Evolutionary conservation across 2,329 filamentous ascomycete species (phyloP).

Genomic region (Colletotrichum graminicola): DNA sequence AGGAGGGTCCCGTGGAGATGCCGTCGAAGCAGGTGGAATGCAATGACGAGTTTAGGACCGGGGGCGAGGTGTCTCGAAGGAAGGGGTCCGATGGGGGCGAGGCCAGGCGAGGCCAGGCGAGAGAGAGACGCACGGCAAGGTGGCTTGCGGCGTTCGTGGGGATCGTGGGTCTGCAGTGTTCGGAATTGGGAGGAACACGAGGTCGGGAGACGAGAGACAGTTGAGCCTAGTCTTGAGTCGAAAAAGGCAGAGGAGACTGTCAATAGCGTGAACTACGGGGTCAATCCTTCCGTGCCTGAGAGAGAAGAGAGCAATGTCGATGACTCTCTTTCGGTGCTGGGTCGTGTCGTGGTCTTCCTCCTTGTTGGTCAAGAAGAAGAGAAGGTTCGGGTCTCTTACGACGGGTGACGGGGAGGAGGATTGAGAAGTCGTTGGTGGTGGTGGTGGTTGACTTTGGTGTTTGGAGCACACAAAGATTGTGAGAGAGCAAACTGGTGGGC

Average conservation of each 20-base stretch:
- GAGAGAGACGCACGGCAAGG: constrained; percentile 10
- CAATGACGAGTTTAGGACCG: constrained; percentile 32
- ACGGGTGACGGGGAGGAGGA: not conserved
- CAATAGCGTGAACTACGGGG: constrained; percentile 27
- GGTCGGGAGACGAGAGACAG: not conserved
- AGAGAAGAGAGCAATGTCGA: constrained; percentile 14
- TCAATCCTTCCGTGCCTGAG: constrained; percentile 37
- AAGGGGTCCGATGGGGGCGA: constrained; percentile 13
- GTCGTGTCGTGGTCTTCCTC: constrained; percentile 15
- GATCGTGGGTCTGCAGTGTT: constrained; percentile 27
- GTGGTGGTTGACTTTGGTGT: constrained; percentile 38
- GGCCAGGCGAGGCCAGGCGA: constrained; percentile 3
- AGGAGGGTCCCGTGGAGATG: constrained; percentile 41
- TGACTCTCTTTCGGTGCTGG: constrained; percentile 17
- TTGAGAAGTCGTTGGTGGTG: not conserved
- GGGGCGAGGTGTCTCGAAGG: constrained; percentile 28
- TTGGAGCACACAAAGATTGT: constrained; percentile 41
- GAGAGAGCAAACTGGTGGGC: constrained; percentile 29
- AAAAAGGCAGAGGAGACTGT: constrained; percentile 31
- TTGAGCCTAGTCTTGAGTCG: constrained; percentile 9
- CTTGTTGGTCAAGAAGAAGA: constrained; percentile 4
- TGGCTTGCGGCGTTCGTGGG: constrained; percentile 34
- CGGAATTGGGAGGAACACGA: constrained; percentile 3
- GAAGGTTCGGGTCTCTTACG: not conserved
- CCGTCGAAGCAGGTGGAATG: constrained; percentile 38